Evolutionary conservation across 495 filamentous ascomycete genomes (phyloP), one percentile per base, ranked within the genome.

Genomic region (Podospora pseudocomata): DNA sequence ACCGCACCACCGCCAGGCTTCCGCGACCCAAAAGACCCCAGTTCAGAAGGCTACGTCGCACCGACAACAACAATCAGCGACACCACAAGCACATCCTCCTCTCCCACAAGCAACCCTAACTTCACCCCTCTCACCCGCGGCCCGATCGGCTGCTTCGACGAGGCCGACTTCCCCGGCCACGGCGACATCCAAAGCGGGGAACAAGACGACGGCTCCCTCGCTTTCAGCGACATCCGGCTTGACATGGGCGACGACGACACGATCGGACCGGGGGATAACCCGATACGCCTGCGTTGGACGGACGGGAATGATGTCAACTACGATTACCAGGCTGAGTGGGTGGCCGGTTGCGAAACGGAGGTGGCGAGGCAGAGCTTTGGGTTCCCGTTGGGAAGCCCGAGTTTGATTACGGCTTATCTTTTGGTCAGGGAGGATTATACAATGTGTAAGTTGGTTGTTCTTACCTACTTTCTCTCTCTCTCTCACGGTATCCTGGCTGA

Each of bases 141-240:
- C n/a, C 65, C 57, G 28, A n/a, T 66, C 65, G 60, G 60, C 57
- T 66, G 56, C 58, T 66, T 66, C 57, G 30, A 61, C 57, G 57
- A 66, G 34, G 65, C 65, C 65, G 57, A 66, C 65, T 66, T 66
- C 56, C 57, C 65, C 15, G 65, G 65, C 56, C 65, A 66, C 65
- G 65, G 30, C 34, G 65, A 66, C 39, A 54, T 66, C 57, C 65
- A 66, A 57, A 49, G 28, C 65, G 58, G 34, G n/a, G 34, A 61
- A 28, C 65, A 66, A 20, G 15, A 66, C 20, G 26, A 57, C 18
- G 54, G 54, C 54, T 57, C 54, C 5, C 54, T 11, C 5, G 54
- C 54, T 5, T 57, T 57, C 15, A 57, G 54, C 54, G 15, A 23
- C 54, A 6, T 57, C 5, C 54, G 54, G 7, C 5, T 6, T 1